phyloP scores from a whole-genome alignment of 208 protist species.

The Spongospora subterranea region DNA sequence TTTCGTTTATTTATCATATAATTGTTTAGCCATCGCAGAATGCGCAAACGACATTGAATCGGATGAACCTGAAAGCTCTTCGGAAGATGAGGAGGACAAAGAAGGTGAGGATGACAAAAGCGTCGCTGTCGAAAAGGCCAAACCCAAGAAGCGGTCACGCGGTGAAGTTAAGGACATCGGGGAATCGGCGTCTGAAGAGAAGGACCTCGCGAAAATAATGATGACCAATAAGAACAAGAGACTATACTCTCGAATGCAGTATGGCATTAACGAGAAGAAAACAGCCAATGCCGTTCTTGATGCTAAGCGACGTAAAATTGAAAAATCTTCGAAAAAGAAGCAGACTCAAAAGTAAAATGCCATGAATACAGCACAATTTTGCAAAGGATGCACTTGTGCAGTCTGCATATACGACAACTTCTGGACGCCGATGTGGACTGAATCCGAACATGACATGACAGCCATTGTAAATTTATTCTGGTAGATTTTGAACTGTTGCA shows the following conservation, averaged over 20 bases:
- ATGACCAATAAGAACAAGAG: conserved; percentile 74
- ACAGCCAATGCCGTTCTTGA: conserved; percentile 20
- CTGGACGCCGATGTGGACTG: too few species aligned
- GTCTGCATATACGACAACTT: too few species aligned
- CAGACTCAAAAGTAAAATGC: too few species aligned
- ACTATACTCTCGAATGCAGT: conserved; percentile 73
- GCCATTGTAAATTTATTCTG: too few species aligned
- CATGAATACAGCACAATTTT: too few species aligned
- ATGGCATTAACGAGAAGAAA: conserved; percentile 66
- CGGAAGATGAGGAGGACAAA: background rate
- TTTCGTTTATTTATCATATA: background rate
- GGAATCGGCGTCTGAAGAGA: conserved; percentile 65
- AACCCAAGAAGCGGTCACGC: too few species aligned
- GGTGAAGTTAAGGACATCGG: too few species aligned
- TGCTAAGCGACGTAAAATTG: conserved; percentile 43
- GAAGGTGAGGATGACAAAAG: background rate
- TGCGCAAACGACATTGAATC: conserved; percentile 56
- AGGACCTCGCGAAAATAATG: conserved; percentile 74
- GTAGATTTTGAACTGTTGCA: too few species aligned
- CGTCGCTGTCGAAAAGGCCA: background rate
- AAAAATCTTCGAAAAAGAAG: conserved; percentile 2
- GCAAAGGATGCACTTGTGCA: too few species aligned
- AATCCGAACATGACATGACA: too few species aligned
- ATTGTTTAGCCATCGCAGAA: conserved; percentile 16
- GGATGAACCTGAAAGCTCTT: conserved; percentile 55